A percentile compares a stretch with the other conserved stretches of the same genome.
Evolutionary conservation across 129 eudicot genomes (phyloP).

Genomic region (Arctium minus): DNA sequence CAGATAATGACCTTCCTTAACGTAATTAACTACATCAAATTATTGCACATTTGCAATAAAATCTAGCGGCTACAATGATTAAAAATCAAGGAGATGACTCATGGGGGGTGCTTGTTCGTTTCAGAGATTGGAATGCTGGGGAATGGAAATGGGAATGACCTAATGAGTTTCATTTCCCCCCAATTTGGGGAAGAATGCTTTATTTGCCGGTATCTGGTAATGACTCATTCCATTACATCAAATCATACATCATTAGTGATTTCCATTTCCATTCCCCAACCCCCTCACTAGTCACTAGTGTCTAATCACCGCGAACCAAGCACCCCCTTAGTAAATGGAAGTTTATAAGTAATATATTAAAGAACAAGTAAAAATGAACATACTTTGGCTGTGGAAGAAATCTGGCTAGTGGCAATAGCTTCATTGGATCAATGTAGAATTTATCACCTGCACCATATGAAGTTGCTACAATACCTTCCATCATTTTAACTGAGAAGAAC

Average conservation of each 20-base stretch:
- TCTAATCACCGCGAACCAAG: too few relatives aligned
- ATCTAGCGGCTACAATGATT: not conserved
- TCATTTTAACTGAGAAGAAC: slow-evolving; percentile 72
- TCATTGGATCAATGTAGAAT: slow-evolving; percentile 87
- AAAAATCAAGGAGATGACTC: not conserved
- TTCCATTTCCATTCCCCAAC: not conserved
- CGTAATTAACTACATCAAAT: not conserved
- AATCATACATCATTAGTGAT: not conserved
- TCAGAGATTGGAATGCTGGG: not conserved
- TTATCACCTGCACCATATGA: slow-evolving; percentile 81
- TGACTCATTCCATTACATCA: not conserved
- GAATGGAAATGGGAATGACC: not conserved
- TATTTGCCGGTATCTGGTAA: not conserved
- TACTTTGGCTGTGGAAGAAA: slow-evolving; percentile 97
- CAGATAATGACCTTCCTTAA: not conserved
- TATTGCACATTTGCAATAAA: not conserved
- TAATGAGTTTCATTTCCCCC: not conserved
- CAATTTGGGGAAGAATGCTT: not conserved
- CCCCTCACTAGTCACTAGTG: not conserved
- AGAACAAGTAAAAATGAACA: slow-evolving; percentile 17
- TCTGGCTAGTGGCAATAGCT: slow-evolving; percentile 81
- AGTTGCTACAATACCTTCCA: slow-evolving; percentile 88
- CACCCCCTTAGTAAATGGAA: not conserved
- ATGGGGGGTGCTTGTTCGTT: not conserved
- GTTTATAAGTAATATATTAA: not conserved